Base-by-base conservation (phyloP, 805 yeast species). In the Myxozyma mucilagina region DNA sequence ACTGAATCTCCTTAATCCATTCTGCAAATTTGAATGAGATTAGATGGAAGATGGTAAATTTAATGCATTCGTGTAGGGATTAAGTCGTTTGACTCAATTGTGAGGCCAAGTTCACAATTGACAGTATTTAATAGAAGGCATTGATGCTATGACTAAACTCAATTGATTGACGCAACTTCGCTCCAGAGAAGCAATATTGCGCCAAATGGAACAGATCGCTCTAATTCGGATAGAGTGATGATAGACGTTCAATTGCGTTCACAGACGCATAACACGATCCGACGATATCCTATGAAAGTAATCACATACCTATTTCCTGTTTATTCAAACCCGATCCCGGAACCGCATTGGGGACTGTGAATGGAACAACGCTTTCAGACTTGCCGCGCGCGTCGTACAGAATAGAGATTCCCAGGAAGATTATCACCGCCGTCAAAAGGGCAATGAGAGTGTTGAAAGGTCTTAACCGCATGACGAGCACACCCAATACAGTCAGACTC, bases 391-490 rank as follows among this genome's bases (percentile, higher is more conserved):
- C 41, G 57, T 55, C 59, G 36, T 56, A 59, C 35, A 62, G 58
- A 16, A 62, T 62, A 29, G 66, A 62, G 45, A 62, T n/a, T 18
- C 55, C 49, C 11, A 62, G 58, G 44, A 62, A 62, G 52, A 59
- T 29, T 47, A 62, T 49, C 24, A 62, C 66, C 34, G 59, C 54
- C 14, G 57, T 44, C 49, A 62, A 60, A 34, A 62, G 58, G 47
- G 54, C 63, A n/a, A 62, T 36, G 55, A 62, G 57, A 31, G 64
- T 55, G 47, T 51, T 58, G 44, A 62, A 59, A 35, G 66, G 66
- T 44, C 63, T 42, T 49, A 62, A 55, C 49, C 59, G 51, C 66
- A 62, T 62, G 57, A 50, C 50, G n/a, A 35, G 38, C 34, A 42
- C 56, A 20, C 14, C 8, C 7, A 39, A 14, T 18, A 36, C 18